Percentiles rank a stretch among this genome's conserved stretches.
phyloP scores from a whole-genome alignment of 345 rosid species.

The Arabidopsis arenosa region DNA sequence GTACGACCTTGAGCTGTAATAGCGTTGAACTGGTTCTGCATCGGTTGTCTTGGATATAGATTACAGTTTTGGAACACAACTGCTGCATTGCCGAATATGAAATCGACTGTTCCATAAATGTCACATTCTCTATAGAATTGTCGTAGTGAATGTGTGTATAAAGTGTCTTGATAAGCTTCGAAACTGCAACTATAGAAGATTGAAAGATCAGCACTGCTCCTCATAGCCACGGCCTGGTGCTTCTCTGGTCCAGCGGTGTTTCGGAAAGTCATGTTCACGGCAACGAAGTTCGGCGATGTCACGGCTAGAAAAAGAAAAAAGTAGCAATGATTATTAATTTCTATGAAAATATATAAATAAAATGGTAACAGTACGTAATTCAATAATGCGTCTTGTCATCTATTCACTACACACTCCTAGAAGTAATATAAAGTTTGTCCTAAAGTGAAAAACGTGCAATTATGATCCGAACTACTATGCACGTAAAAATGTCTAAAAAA shows the following conservation, averaged over 20 bases:
- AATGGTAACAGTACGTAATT: constrained; percentile 1
- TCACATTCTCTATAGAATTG: constrained; percentile 92
- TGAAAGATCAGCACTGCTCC: constrained; percentile 78
- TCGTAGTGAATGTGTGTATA: constrained; percentile 75
- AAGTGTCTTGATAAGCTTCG: constrained; percentile 86
- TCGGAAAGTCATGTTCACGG: constrained; percentile 75
- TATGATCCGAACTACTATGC: constrained; percentile 25
- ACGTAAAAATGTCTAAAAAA: constrained; percentile 17
- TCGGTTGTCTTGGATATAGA: constrained; percentile 69
- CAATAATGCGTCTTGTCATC: constrained; percentile 40
- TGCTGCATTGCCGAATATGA: constrained; percentile 91
- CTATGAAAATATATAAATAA: background rate
- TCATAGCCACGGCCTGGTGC: constrained; percentile 85
- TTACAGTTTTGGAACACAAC: constrained; percentile 82
- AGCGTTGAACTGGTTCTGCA: constrained; percentile 82
- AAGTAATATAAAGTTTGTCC: constrained; percentile 40
- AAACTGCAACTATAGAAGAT: constrained; percentile 84
- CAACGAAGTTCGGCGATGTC: constrained; percentile 75
- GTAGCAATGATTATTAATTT: background rate
- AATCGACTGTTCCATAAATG: constrained; percentile 87
- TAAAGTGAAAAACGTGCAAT: constrained; percentile 38
- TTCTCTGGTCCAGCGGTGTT: constrained; percentile 89
- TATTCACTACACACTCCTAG: constrained; percentile 39
- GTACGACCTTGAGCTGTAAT: constrained; percentile 88
- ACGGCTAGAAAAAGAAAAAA: constrained; percentile 57